Evolutionary conservation across 176 grass and related monocot species (phyloP).

Genomic region (Eragrostis curvula): DNA sequence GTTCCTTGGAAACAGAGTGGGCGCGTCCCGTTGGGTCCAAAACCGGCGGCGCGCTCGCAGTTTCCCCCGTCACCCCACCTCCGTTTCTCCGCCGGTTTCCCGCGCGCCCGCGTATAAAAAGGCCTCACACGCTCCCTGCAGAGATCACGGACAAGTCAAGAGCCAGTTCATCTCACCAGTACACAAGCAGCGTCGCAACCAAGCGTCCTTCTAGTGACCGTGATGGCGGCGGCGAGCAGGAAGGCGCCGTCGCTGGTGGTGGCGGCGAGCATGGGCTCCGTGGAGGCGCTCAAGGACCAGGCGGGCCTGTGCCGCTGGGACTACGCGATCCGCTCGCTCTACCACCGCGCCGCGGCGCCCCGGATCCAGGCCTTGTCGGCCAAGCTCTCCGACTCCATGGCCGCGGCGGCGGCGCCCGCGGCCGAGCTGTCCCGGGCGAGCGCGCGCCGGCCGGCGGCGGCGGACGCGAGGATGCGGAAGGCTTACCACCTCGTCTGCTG

Average conservation of each 20-base stretch:
- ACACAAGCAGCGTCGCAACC: background rate
- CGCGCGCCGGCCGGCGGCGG: background rate
- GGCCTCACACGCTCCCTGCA: background rate
- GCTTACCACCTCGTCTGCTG: conserved; percentile 77
- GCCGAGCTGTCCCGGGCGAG: background rate
- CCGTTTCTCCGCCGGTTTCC: conserved; percentile 21
- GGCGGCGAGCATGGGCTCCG: conserved; percentile 63
- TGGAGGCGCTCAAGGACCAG: conserved; percentile 86
- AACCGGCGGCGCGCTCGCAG: conserved; percentile 35
- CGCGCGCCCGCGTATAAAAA: conserved; percentile 37
- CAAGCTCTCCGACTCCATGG: conserved; percentile 27
- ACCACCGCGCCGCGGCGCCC: conserved; percentile 28
- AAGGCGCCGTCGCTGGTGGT: conserved; percentile 67
- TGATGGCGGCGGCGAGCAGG: conserved; percentile 22
- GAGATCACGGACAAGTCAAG: background rate
- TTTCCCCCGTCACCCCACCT: background rate
- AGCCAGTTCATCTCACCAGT: background rate
- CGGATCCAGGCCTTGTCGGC: conserved; percentile 13
- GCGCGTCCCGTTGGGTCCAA: conserved; percentile 25
- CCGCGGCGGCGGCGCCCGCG: background rate
- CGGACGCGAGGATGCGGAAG: conserved; percentile 35
- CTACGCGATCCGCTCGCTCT: conserved; percentile 63
- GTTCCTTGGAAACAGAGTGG: conserved; percentile 26
- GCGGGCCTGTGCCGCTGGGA: conserved; percentile 75
- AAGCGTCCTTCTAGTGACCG: background rate